Evolutionary conservation across 2,329 filamentous ascomycete species (phyloP).

Genomic region (Colletotrichum abscissum): DNA sequence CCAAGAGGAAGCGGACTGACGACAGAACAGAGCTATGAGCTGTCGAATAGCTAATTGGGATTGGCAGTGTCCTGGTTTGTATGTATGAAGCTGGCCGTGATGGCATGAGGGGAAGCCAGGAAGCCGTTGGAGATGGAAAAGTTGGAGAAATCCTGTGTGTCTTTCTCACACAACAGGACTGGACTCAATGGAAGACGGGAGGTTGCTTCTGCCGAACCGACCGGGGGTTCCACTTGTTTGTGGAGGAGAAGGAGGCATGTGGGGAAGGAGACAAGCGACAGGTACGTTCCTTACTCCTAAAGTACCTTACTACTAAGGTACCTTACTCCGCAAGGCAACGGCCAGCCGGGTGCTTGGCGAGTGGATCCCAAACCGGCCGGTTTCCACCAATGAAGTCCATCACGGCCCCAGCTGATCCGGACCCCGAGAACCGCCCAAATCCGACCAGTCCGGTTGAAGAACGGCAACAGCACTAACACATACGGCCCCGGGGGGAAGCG

Average conservation of each 20-base stretch:
- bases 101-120: conserved; percentile 28
- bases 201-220: not conserved
- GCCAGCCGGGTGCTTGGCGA: conserved; percentile 22
- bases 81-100: conserved; percentile 22
- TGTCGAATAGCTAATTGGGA: conserved; percentile 8
- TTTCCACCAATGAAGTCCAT: conserved; percentile 25
- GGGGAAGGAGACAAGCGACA: too few relatives aligned
- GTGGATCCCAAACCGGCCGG: not conserved
- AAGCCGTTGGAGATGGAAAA: conserved; percentile 22
- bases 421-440: conserved; percentile 35
- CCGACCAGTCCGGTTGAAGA: conserved; percentile 11
- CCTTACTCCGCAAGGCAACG: not conserved
- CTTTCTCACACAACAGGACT: too few relatives aligned
- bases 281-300: too few relatives aligned
- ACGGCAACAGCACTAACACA: not conserved
- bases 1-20: conserved; percentile 12
- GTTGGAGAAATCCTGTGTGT: conserved; percentile 12
- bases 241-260: not conserved
- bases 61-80: not conserved
- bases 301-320: too few relatives aligned
- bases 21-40: not conserved
- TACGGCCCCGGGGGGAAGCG: conserved; percentile 1
- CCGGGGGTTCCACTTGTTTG: not conserved
- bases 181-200: not conserved
- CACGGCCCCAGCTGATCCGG: conserved; percentile 30